phyloP scores from a whole-genome alignment of 148 eudicot species.

The Linanthus parryae region DNA sequence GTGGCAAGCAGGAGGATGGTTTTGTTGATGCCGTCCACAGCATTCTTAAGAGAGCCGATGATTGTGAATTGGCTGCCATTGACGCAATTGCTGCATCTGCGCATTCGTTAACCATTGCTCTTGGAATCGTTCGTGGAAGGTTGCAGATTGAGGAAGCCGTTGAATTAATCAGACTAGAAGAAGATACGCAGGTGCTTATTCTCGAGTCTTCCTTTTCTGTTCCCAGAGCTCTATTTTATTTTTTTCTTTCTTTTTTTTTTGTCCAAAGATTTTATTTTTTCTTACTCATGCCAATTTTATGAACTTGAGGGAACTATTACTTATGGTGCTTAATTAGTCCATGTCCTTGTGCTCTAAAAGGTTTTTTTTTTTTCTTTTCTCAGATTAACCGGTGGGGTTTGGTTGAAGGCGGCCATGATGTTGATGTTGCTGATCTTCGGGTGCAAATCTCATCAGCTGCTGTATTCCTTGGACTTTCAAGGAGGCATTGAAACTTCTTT shows the following conservation, averaged over 20 bases:
- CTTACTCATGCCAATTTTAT: no score
- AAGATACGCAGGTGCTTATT: constrained; percentile 70
- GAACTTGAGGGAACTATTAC: no score
- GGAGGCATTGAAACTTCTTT: constrained; percentile 31
- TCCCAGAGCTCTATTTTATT: not conserved
- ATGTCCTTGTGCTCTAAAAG: not conserved
- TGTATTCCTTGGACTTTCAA: constrained; percentile 77
- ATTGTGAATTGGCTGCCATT: constrained; percentile 82
- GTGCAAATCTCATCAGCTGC: constrained; percentile 80
- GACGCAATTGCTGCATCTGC: constrained; percentile 87
- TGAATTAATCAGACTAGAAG: constrained; percentile 92
- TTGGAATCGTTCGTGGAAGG: constrained; percentile 58
- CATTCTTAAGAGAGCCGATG: constrained; percentile 61
- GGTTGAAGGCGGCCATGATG: constrained; percentile 97
- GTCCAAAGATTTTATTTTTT: no score
- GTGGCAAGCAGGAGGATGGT: constrained; percentile 83
- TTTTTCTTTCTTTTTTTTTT: not conserved
- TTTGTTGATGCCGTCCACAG: constrained; percentile 64
- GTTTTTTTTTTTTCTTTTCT: not conserved
- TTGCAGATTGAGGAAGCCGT: constrained; percentile 76
- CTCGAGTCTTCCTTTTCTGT: not conserved
- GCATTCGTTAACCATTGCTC: constrained; percentile 67
- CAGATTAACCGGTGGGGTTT: constrained; percentile 93
- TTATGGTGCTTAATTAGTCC: no score
- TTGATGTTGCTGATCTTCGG: constrained; percentile 88